phyloP scores from a whole-genome alignment of 2,329 filamentous ascomycete species.

The Nakataea oryzae region DNA sequence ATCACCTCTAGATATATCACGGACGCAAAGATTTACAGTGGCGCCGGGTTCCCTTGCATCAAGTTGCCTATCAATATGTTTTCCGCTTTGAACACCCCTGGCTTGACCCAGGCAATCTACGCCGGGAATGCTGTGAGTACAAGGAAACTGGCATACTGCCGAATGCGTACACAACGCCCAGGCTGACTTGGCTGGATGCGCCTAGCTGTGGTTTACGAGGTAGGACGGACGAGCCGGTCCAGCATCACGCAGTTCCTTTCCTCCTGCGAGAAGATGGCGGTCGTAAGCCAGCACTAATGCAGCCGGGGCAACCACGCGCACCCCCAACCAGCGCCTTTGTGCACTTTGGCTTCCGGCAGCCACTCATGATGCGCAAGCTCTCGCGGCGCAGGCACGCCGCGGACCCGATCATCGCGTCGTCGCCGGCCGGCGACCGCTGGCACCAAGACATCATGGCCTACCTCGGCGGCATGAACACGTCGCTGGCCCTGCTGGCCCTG shows the following conservation, averaged over 20 bases:
- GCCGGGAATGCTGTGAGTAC: conserved; percentile 12
- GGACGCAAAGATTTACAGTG: neutral
- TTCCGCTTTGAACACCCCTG: neutral
- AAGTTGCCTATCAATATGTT: neutral
- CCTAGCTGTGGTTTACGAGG: conserved; percentile 1
- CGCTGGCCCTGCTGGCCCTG: conserved; percentile 11
- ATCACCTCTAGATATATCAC: neutral
- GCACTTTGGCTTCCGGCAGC: conserved; percentile 11
- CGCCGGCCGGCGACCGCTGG: conserved; percentile 11
- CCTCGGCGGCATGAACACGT: conserved; percentile 13
- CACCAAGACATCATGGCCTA: conserved; percentile 16
- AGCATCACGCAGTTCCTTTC: neutral
- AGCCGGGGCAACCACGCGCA: neutral
- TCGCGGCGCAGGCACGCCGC: conserved; percentile 7
- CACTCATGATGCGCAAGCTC: conserved; percentile 10
- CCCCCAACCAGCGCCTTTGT: conserved; percentile 8
- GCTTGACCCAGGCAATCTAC: conserved; percentile 9
- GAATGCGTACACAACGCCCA: neutral
- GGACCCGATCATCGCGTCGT: conserved; percentile 6
- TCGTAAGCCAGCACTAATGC: neutral
- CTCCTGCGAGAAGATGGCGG: no score
- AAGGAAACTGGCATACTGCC: neutral
- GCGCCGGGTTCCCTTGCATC: neutral
- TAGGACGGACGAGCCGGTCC: neutral
- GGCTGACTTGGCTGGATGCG: neutral